Percentiles rank a stretch among this genome's conserved stretches.
Conservation (phyloP, 1,139 yeast species). For the Saccharomyces hybrid region DNA sequence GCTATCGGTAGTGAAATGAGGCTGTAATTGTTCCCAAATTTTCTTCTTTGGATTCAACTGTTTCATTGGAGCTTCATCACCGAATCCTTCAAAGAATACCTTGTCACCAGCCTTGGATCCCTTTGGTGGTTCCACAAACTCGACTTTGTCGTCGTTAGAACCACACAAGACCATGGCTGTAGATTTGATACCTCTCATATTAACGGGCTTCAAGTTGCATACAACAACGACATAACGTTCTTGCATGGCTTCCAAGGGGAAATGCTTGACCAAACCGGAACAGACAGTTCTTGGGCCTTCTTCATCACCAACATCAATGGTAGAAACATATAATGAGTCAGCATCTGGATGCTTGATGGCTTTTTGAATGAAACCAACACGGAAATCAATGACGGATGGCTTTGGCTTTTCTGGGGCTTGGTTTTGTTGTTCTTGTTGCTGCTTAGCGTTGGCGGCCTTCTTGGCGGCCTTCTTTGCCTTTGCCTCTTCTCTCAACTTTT, state of each 20-base stretch:
- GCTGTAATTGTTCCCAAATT: constrained; percentile 93
- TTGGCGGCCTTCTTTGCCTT: constrained; percentile 70
- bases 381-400: constrained; percentile 82
- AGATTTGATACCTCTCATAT: constrained; percentile 91
- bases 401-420: constrained; percentile 56
- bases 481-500: constrained; percentile 56
- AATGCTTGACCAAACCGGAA: constrained; percentile 79
- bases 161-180: constrained; percentile 97
- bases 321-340: constrained; percentile 89
- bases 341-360: constrained; percentile 98
- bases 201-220: constrained; percentile 84
- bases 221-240: constrained; percentile 73
- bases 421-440: constrained; percentile 44
- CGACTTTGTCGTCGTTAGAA: constrained; percentile 58
- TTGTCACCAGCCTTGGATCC: constrained; percentile 96
- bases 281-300: constrained; percentile 98
- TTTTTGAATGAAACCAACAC: constrained; percentile 95
- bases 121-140: constrained; percentile 90
- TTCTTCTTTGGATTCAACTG: constrained; percentile 97
- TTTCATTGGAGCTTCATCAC: constrained; percentile 77
- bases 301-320: constrained; percentile 92
- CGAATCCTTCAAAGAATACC: constrained; percentile 82
- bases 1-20: constrained; percentile 75
- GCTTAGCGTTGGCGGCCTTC: constrained; percentile 58
- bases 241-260: constrained; percentile 77